Base-by-base conservation (phyloP, 2,329 filamentous ascomycete species). In the Beauveria brongniartii region DNA sequence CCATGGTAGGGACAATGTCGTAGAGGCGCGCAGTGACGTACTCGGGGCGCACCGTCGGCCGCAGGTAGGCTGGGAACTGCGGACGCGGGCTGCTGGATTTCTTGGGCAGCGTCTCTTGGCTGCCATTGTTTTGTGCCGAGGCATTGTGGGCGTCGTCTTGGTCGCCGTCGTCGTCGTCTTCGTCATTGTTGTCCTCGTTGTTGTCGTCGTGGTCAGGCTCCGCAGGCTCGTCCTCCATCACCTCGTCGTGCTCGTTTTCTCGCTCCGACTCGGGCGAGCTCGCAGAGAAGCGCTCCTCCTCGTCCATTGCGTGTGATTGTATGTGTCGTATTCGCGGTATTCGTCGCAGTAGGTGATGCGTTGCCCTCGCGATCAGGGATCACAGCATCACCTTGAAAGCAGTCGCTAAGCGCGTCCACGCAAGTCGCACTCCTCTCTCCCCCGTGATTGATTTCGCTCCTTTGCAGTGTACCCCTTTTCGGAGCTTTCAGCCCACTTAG, bases 1-100 rank as follows among this genome's bases (percentile, higher is more conserved):
- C 94, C 77, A 97, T 97, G 24, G 94, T 97, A 1, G 94, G 94
- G 1, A 96, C 89, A 63, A 99, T 96, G 71, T 99, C 94, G 77
- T 97, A 99, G 2, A 89, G 84, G 46, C 81, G 78, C 16, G 94
- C 93, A 1, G 82, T 87, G 55, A 96, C 77, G n/a, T 86, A 89
- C 69, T 96, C 92, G 12, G 87, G 81, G 0, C 90, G 85, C n/a
- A 92, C 81, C 55, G 77, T 80, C 1, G 87, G 88, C 53, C 83
- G 85, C 67, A 67, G 65, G 1, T 62, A 66, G 28, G 65, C 46
- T 10, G 63, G 56, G 10, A 64, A 56, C 9, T 66, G 61, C 1
- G 68, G 67, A 2, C 62, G 66, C 7, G 71, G 72, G 22, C 69
- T 71, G 58, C 66, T 66, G 3, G 73, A 69, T 61, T 68, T 72